Evolutionary conservation across 306 rosid genomes (phyloP).

Genomic region (Luffa acutangula): DNA sequence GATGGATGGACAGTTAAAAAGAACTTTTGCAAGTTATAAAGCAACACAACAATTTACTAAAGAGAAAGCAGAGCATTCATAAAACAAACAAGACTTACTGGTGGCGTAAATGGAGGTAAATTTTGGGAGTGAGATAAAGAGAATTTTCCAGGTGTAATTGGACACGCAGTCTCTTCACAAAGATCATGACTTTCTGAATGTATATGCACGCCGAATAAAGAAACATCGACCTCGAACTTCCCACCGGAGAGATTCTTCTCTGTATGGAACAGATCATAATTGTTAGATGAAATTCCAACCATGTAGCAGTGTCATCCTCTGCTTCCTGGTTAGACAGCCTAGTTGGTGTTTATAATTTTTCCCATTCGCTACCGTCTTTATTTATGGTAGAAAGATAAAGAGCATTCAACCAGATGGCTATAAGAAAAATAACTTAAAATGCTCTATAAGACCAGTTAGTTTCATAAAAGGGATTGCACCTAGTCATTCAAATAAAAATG

Average conservation of each 20-base stretch:
- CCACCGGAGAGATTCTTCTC: constrained; percentile 47
- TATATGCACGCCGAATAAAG: constrained; percentile 52
- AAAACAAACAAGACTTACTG: constrained; percentile 36
- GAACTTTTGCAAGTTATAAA: neutral
- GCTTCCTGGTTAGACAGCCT: neutral
- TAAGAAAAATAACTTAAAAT: neutral
- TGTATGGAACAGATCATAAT: constrained; percentile 10
- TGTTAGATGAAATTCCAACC: neutral
- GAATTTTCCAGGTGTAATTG: constrained; percentile 50
- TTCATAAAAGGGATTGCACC: neutral
- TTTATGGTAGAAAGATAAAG: neutral
- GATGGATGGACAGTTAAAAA: neutral
- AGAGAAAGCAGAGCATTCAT: neutral
- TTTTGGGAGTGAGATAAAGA: constrained; percentile 62
- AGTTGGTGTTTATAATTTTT: neutral
- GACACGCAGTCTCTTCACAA: constrained; percentile 44
- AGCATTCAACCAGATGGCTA: neutral
- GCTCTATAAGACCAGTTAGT: neutral
- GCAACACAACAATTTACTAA: neutral
- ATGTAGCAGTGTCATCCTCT: neutral
- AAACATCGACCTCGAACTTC: constrained; percentile 51
- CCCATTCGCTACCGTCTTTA: neutral
- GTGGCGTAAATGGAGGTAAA: constrained; percentile 64
- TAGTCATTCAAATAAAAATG: neutral
- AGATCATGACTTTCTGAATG: constrained; percentile 52